A percentile compares a stretch with the other conserved stretches of the same genome.
phyloP scores from a whole-genome alignment of 495 filamentous ascomycete species.

The Durotheca rogersii region DNA sequence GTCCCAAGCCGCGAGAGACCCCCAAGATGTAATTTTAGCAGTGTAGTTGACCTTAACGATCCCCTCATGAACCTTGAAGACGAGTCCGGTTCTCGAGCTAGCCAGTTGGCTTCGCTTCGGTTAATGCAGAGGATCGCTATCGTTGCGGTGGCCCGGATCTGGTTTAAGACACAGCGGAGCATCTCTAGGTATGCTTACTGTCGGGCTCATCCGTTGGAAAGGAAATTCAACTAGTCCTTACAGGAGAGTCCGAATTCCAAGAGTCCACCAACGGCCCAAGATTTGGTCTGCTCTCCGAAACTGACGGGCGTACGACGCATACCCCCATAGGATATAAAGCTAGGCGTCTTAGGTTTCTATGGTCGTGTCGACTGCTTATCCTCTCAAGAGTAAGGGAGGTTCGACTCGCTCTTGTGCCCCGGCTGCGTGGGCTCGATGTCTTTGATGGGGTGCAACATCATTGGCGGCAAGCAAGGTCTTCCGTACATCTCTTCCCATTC shows the following conservation, averaged over 20 bases:
- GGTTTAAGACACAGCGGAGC: background rate
- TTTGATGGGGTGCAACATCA: conserved; percentile 58
- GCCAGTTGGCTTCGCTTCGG: background rate
- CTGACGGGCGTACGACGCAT: background rate
- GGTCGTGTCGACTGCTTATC: background rate
- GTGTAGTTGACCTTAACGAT: background rate
- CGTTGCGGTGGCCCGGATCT: background rate
- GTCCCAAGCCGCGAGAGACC: conserved; percentile 3
- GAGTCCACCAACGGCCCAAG: background rate
- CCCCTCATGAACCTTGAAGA: background rate
- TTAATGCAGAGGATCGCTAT: background rate
- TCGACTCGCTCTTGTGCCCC: conserved; percentile 41
- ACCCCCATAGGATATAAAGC: background rate
- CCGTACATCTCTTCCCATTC: conserved; percentile 56
- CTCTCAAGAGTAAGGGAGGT: conserved; percentile 30
- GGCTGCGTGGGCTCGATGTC: conserved; percentile 46
- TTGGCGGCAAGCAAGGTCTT: conserved; percentile 55
- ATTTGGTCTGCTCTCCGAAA: background rate
- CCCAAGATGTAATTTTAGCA: conserved; percentile 5
- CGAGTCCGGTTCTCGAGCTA: background rate
- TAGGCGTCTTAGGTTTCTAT: background rate
- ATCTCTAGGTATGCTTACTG: background rate
- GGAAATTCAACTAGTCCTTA: background rate
- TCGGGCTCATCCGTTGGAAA: background rate
- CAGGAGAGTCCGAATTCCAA: conserved; percentile 9